These are phyloP conservation scores for Cyphellophora attinorum DNA, from an alignment of 2,329 filamentous ascomycete genomes.

Conservation along the genomic window DNA sequence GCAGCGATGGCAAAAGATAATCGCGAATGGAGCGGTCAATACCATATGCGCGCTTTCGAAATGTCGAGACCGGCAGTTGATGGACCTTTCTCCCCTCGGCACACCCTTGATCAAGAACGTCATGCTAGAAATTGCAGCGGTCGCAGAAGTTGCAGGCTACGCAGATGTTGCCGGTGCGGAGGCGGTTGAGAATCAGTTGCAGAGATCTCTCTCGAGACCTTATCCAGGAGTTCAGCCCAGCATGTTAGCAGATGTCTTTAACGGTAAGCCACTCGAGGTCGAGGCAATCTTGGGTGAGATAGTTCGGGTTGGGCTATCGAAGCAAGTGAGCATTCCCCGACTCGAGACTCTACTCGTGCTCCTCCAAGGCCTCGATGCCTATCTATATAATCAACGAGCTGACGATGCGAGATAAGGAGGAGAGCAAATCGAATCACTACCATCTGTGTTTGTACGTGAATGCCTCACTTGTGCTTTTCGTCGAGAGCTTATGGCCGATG, in stretches of 20 bases:
- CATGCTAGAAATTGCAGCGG: conserved; percentile 35
- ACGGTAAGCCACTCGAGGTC: conserved; percentile 35
- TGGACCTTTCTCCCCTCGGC: conserved; percentile 30
- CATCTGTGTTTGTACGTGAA: too few species aligned
- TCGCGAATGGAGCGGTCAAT: conserved; percentile 54
- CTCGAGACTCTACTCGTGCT: conserved; percentile 37
- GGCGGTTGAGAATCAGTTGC: conserved; percentile 28
- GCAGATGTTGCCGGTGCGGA: conserved; percentile 25
- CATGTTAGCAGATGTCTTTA: conserved; percentile 40
- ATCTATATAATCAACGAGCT: too few species aligned
- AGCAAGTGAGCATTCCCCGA: conserved; percentile 30
- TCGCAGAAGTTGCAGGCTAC: conserved; percentile 33
- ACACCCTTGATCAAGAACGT: conserved; percentile 24
- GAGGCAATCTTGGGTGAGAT: conserved; percentile 42
- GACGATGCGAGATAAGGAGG: too few species aligned
- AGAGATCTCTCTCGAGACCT: conserved; percentile 25
- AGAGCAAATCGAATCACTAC: too few species aligned
- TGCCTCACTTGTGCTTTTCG: too few species aligned
- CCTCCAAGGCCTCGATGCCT: too few species aligned
- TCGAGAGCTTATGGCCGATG: too few species aligned
- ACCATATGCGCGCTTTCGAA: conserved; percentile 48
- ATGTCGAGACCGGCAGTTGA: conserved; percentile 42
- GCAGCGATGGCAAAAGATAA: conserved; percentile 51
- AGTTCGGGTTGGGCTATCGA: conserved; percentile 30
- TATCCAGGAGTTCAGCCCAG: conserved; percentile 36